Percentiles rank a stretch among this genome's conserved stretches.
Conservation (phyloP, 768 basidiomycete species). For the Termitomyces sp. region DNA sequence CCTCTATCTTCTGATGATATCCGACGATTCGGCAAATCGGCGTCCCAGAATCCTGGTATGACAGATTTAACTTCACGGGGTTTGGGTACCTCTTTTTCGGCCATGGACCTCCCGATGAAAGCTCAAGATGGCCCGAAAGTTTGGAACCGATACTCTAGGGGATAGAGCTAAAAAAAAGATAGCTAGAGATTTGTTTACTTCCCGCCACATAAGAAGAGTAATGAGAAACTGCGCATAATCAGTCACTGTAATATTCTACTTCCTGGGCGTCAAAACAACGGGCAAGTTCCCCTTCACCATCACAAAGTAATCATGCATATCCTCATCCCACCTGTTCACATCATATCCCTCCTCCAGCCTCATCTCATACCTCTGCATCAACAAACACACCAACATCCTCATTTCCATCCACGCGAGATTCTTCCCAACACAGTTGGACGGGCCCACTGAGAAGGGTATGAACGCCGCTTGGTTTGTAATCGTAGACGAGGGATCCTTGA, state of each 20-base stretch:
- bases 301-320: conserved; percentile 30
- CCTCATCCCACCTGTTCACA: conserved; percentile 23
- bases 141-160: too few species aligned
- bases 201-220: too few species aligned
- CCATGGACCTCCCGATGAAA: too few species aligned
- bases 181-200: too few species aligned
- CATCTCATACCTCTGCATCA: conserved; percentile 34
- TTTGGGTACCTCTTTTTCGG: too few species aligned
- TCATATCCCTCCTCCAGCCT: conserved; percentile 26
- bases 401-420: conserved; percentile 35
- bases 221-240: too few species aligned
- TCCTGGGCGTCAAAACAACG: conserved; percentile 26
- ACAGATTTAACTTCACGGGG: too few species aligned
- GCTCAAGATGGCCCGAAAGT: too few species aligned
- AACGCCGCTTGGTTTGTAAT: conserved; percentile 27
- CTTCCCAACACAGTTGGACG: conserved; percentile 36
- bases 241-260: not conserved
- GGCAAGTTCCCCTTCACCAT: conserved; percentile 24
- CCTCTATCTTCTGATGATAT: too few species aligned
- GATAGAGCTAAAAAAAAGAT: too few species aligned
- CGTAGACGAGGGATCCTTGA: conserved; percentile 17
- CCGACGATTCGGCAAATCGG: too few species aligned
- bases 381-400: conserved; percentile 28
- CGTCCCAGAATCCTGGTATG: too few species aligned
- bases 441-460: conserved; percentile 37